phyloP scores from a whole-genome alignment of 352 stramenopile species.

The Phytophthora pini region DNA sequence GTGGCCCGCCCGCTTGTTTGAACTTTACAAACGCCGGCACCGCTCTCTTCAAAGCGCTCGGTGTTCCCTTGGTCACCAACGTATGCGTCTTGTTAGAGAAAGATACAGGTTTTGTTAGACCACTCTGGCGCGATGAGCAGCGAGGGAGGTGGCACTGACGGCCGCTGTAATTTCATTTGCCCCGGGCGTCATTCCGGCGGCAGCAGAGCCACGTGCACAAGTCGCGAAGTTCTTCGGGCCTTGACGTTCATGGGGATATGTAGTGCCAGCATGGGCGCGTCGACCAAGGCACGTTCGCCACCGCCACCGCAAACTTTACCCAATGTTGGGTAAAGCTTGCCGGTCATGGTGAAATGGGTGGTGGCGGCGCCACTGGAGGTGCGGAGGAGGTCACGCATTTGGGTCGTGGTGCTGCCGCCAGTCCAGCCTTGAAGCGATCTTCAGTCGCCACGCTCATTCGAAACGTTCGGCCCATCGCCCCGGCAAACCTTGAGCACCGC shows the following conservation, averaged over 20 bases:
- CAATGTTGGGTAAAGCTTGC: constrained; percentile 11
- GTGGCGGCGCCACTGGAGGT: too few relatives aligned
- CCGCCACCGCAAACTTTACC: too few relatives aligned
- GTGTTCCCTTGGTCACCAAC: constrained; percentile 2
- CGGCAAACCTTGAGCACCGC: too few relatives aligned
- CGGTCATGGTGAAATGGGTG: too few relatives aligned
- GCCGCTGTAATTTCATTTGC: constrained; percentile 5
- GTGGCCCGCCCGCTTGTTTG: background rate
- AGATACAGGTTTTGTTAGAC: background rate
- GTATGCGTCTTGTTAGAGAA: background rate
- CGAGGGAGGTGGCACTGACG: background rate
- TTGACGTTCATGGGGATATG: background rate
- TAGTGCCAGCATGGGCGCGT: too few relatives aligned
- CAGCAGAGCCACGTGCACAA: background rate
- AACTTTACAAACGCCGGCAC: background rate
- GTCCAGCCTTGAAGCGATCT: background rate
- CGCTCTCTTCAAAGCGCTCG: constrained; percentile 1
- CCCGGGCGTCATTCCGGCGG: background rate
- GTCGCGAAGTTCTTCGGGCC: background rate
- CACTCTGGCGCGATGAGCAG: constrained; percentile 14
- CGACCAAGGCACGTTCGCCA: too few relatives aligned
- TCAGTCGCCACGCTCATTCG: constrained; percentile 24
- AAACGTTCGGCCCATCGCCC: constrained; percentile 25
- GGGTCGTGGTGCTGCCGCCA: constrained; percentile 14
- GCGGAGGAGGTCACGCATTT: background rate